Evolutionary conservation across 1,284 basidiomycete genomes (phyloP), one percentile per base, ranked within the genome.

Genomic region (Pterulicium gracile): DNA sequence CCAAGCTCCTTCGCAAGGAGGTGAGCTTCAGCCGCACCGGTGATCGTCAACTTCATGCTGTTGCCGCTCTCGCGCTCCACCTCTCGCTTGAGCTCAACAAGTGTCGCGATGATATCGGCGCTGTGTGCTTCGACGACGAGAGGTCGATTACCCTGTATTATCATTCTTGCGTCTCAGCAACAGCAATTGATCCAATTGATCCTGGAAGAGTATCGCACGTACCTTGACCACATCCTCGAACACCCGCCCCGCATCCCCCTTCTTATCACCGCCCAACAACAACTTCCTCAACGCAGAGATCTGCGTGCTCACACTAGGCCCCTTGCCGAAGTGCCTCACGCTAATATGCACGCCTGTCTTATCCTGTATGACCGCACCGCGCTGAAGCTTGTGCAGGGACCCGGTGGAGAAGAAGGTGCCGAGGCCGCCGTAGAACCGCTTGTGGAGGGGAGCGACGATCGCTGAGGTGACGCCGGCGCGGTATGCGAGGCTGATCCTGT

Each of bases 301-400:
- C 58, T 88, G 79, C 10, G 83, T 81, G 54, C 79, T 79, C 43
- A 82, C 65, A 53, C 75, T 77, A 3, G 73, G 67, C 54, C 57
- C 57, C 4, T 68, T 58, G 2, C 32, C 19, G 17, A 41, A 24
- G 24, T 71, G 68, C 42, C 66, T 65, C 32, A 94, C 61, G 1
- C 67, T 59, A 49, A 94, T 65, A 54, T 93, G 88, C 19, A 94
- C 60, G 0, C 88, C 89, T 0, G 78, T 72, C 13, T 77, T 66
- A 2, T 80, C 71, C 58, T 86, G 77, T 43, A 87, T 58, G 19
- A 96, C 66, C 5, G 90, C 88, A 4, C 77, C 77, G 1, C 64
- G 53, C 14, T 76, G 73, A 12, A 94, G 72, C 27, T 75, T 75
- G 51, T 88, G 75, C 5, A 63, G 58, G 1, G 80, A 75, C 3